Percentiles rank a stretch among this genome's conserved stretches.
phyloP scores from a whole-genome alignment of 768 basidiomycete genomes.

The Mycena rosella region DNA sequence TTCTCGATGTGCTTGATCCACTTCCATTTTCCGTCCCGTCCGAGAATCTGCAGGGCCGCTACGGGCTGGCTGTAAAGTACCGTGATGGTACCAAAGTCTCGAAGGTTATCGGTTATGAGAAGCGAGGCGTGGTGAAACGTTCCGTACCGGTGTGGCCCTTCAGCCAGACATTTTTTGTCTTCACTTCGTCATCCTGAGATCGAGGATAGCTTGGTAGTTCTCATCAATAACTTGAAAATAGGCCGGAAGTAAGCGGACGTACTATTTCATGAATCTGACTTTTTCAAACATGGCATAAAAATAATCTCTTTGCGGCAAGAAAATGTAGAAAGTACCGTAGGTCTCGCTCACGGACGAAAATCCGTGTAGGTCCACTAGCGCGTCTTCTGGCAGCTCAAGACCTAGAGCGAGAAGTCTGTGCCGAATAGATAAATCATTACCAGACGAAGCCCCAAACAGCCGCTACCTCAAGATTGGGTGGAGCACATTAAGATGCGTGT shows the following conservation, averaged over 20 bases:
- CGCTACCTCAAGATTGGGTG: constrained; percentile 60
- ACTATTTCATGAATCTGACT: constrained; percentile 82
- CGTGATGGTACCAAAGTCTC: constrained; percentile 68
- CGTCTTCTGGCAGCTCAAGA: constrained; percentile 67
- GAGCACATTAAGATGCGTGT: constrained; percentile 66
- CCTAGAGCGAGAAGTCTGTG: constrained; percentile 61
- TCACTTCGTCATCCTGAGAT: constrained; percentile 60
- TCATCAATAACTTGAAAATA: neutral
- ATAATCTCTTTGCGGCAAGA: neutral
- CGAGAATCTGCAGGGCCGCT: constrained; percentile 68
- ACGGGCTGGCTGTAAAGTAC: constrained; percentile 75
- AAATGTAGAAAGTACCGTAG: constrained; percentile 47
- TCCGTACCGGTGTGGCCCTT: constrained; percentile 71
- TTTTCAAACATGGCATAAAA: constrained; percentile 11
- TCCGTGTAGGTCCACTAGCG: constrained; percentile 61
- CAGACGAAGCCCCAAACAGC: neutral
- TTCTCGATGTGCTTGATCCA: constrained; percentile 72
- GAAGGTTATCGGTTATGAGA: neutral
- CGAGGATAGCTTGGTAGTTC: constrained; percentile 59
- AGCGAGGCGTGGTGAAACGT: neutral
- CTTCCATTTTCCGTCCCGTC: constrained; percentile 64
- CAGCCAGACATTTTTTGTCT: constrained; percentile 68
- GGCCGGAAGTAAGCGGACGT: constrained; percentile 29
- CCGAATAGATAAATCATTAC: neutral
- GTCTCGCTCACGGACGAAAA: constrained; percentile 58